phyloP scores from a whole-genome alignment of 1,139 yeast species.

The Geotrichum restrictum region DNA sequence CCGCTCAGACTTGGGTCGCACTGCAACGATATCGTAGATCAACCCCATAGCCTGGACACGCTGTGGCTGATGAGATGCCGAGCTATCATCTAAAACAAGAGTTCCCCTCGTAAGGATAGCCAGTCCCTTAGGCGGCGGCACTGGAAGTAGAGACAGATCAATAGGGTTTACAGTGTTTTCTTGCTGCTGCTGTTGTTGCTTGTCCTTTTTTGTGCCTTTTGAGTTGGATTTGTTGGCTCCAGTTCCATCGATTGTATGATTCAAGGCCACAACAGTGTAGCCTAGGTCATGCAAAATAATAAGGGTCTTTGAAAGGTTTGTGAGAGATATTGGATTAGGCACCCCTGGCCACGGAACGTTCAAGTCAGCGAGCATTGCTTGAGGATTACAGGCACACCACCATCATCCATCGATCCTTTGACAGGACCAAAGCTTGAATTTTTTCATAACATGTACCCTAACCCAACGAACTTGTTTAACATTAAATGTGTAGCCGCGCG shows the following conservation, averaged over 20 bases:
- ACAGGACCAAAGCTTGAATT: not conserved
- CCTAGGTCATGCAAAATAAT: slow-evolving; percentile 45
- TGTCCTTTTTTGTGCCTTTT: slow-evolving; percentile 7
- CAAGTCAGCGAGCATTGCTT: slow-evolving; percentile 60
- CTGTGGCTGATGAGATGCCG: slow-evolving; percentile 53
- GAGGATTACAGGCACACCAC: too few species aligned
- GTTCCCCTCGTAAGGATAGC: slow-evolving; percentile 71
- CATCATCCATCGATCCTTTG: too few species aligned
- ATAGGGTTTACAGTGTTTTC: slow-evolving; percentile 42
- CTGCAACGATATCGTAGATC: slow-evolving; percentile 72
- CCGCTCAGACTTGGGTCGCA: slow-evolving; percentile 75
- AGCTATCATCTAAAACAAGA: slow-evolving; percentile 67
- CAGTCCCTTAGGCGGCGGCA: slow-evolving; percentile 39
- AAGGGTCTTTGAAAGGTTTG: slow-evolving; percentile 25
- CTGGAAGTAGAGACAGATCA: slow-evolving; percentile 35
- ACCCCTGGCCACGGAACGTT: slow-evolving; percentile 78
- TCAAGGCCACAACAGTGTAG: slow-evolving; percentile 69
- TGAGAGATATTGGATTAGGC: slow-evolving; percentile 39
- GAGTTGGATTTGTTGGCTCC: not conserved
- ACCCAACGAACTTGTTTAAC: too few species aligned
- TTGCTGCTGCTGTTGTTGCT: slow-evolving; percentile 6
- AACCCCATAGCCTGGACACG: slow-evolving; percentile 45
- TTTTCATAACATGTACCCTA: too few species aligned
- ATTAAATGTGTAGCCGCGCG: too few species aligned
- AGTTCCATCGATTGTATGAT: slow-evolving; percentile 56